These are phyloP conservation scores for Thalia dealbata DNA, from an alignment of 176 grass and related monocot species.

Conservation along the genomic window DNA sequence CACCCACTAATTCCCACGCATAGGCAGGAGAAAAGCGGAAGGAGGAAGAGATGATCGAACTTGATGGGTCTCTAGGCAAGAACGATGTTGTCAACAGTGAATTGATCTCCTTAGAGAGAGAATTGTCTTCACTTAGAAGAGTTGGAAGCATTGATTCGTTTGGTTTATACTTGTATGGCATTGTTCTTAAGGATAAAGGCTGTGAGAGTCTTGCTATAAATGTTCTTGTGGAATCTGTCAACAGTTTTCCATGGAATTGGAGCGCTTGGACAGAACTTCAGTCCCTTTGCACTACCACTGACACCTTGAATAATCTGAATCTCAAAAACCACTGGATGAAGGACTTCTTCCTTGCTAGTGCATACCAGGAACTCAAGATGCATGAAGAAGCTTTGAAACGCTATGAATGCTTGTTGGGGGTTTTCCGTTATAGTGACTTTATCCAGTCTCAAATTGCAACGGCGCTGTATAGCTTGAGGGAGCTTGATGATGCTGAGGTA, in stretches of 20 bases:
- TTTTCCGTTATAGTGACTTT: slow-evolving; percentile 71
- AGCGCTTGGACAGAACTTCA: slow-evolving; percentile 87
- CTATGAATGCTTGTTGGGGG: slow-evolving; percentile 57
- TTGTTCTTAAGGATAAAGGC: slow-evolving; percentile 84
- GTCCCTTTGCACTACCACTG: slow-evolving; percentile 60
- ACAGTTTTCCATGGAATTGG: slow-evolving; percentile 97
- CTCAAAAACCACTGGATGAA: slow-evolving; percentile 99
- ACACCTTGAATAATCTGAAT: slow-evolving; percentile 71
- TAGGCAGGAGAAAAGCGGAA: slow-evolving; percentile 93
- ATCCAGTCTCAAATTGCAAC: slow-evolving; percentile 97
- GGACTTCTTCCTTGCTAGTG: slow-evolving; percentile 89
- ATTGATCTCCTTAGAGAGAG: slow-evolving; percentile 68
- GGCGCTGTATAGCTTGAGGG: slow-evolving; percentile 76
- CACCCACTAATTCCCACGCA: slow-evolving; percentile 13
- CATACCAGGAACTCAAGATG: slow-evolving; percentile 87
- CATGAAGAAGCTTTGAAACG: slow-evolving; percentile 83
- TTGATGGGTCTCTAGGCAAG: slow-evolving; percentile 89
- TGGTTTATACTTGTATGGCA: slow-evolving; percentile 79
- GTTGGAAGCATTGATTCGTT: slow-evolving; percentile 81
- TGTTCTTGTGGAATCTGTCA: slow-evolving; percentile 78
- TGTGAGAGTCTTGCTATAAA: slow-evolving; percentile 50
- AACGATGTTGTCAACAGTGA: slow-evolving; percentile 66
- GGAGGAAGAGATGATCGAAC: slow-evolving; percentile 89
- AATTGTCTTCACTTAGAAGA: slow-evolving; percentile 61
- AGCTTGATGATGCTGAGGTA: slow-evolving; percentile 92